Percentiles rank a stretch among this genome's conserved stretches.
Conservation (phyloP, 176 grass and related monocot species). For the Bromus sterilis region DNA sequence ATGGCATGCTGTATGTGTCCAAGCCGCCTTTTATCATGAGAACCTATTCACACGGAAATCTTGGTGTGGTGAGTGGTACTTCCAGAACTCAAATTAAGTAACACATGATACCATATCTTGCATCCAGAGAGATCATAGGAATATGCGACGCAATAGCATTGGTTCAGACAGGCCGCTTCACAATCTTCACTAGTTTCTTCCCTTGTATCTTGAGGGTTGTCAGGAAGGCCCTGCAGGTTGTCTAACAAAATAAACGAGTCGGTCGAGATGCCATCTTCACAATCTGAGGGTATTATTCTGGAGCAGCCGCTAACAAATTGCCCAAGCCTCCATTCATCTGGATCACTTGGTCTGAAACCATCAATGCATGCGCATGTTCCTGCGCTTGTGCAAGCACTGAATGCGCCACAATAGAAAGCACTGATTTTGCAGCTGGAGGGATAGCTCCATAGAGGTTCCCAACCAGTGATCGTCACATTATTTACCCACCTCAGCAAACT, state of each 20-base stretch:
- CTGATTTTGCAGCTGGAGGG: constrained; percentile 33
- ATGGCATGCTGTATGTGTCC: not conserved
- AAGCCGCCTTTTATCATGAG: not conserved
- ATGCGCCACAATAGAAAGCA: constrained; percentile 24
- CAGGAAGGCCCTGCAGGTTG: constrained; percentile 21
- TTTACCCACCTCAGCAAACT: constrained; percentile 23
- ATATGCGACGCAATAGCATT: constrained; percentile 43
- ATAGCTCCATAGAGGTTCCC: constrained; percentile 23
- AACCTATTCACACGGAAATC: constrained; percentile 21
- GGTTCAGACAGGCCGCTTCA: not conserved
- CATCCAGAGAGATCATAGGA: constrained; percentile 9
- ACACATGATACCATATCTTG: constrained; percentile 17
- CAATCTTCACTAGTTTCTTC: constrained; percentile 20
- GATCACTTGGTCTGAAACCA: constrained; percentile 24
- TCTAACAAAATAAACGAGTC: constrained; percentile 2
- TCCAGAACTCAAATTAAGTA: constrained; percentile 5
- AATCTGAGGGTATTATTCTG: not conserved
- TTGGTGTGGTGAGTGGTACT: not conserved
- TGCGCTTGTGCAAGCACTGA: constrained; percentile 14
- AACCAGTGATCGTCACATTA: not conserved
- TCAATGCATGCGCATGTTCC: constrained; percentile 12
- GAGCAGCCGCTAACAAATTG: constrained; percentile 19
- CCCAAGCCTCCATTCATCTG: not conserved
- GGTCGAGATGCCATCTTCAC: not conserved
- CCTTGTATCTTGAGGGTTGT: constrained; percentile 3